phyloP scores from a whole-genome alignment of 1,139 yeast species.

The Debaryomyces coudertii region DNA sequence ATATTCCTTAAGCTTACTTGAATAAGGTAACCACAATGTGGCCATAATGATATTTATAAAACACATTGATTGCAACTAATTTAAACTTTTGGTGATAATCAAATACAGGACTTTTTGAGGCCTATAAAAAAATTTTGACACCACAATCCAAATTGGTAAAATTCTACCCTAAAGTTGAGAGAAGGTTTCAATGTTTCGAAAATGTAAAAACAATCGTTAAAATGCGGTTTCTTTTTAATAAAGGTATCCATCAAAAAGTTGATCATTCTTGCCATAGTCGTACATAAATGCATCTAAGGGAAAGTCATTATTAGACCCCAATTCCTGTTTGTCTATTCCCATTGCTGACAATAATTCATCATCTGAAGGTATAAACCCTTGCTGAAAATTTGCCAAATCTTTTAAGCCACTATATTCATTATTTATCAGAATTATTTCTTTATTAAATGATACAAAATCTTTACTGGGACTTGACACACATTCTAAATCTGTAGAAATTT shows the following conservation, averaged over 20 bases:
- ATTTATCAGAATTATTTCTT: conserved; percentile 6
- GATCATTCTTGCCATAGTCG: conserved; percentile 6
- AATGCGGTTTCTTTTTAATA: too few species aligned
- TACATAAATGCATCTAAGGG: conserved; percentile 5
- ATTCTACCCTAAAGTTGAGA: too few species aligned
- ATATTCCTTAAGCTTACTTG: too few species aligned
- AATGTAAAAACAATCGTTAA: too few species aligned
- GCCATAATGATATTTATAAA: too few species aligned
- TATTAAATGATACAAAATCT: background rate
- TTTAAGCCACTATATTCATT: background rate
- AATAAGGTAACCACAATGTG: too few species aligned
- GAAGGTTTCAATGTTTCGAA: too few species aligned
- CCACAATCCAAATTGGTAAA: too few species aligned
- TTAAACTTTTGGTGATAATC: too few species aligned
- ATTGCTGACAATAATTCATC: conserved; percentile 2
- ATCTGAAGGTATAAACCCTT: conserved; percentile 4
- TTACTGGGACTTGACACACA: background rate
- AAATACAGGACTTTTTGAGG: too few species aligned
- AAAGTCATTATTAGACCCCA: background rate
- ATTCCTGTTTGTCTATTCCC: background rate
- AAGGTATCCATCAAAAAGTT: conserved; percentile 2
- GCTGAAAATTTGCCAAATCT: conserved; percentile 5
- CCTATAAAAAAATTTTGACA: too few species aligned
- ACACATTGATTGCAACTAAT: too few species aligned
- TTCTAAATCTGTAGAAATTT: background rate